Evolutionary conservation across 2,329 filamentous ascomycete genomes (phyloP).

Genomic region (Metarhizium robertsii): DNA sequence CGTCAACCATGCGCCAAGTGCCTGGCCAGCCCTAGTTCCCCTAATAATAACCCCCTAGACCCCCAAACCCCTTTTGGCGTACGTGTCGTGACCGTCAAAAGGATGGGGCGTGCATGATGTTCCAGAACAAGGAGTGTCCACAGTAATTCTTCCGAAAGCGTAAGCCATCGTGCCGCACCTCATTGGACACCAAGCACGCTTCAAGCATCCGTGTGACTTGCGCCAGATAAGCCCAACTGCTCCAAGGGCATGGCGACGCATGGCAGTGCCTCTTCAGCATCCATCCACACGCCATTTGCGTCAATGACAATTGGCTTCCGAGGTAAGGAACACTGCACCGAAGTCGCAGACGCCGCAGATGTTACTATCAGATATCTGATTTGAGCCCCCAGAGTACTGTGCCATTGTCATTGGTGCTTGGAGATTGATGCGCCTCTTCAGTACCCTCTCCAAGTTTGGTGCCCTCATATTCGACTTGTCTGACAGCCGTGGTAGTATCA

Average conservation of each 20-base stretch:
- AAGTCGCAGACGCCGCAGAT: not conserved
- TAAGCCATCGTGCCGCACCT: not conserved
- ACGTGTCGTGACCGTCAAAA: not conserved
- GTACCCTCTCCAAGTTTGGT: not conserved
- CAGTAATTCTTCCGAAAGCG: not conserved
- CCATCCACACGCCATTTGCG: not conserved
- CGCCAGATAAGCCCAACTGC: constrained; percentile 4
- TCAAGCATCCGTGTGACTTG: constrained; percentile 2
- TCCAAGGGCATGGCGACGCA: not conserved
- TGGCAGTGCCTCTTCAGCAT: not conserved
- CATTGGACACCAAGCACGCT: not conserved
- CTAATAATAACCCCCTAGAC: too few species aligned
- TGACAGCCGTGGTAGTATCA: not conserved
- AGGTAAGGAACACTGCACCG: not conserved
- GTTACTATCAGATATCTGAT: not conserved
- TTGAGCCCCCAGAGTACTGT: not conserved
- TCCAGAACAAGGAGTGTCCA: not conserved
- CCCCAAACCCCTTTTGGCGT: too few species aligned
- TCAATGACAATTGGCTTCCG: not conserved
- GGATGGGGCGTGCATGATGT: not conserved
- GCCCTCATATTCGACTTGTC: not conserved
- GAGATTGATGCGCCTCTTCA: not conserved
- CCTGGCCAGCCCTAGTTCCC: too few species aligned
- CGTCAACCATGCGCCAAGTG: not conserved
- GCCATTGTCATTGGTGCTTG: not conserved